Evolutionary conservation across 345 rosid genomes (phyloP), one percentile per base, ranked within the genome.

Genomic region (Bruguiera gymnorhiza): DNA sequence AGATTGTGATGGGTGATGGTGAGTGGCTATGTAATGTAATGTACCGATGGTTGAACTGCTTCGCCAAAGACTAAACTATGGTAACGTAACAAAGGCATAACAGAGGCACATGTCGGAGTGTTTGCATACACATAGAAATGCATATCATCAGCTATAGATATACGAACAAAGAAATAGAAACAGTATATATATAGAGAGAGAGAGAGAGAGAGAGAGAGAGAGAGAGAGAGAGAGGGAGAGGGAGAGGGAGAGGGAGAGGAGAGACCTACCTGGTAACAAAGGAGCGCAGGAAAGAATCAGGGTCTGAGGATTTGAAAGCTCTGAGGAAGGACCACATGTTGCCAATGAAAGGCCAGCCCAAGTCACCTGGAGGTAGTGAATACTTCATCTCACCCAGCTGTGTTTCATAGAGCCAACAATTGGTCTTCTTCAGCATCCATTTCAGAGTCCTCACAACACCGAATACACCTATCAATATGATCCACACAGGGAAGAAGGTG

Each of bases 301-400:
- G 97, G 58, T 88, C 79, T 15, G 62, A 16, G 62, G 93, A 77
- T 81, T 86, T 84, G 85, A 93, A 93, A 70, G 97, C 95, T 69
- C 80, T 71, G 54, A 93, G 96, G 70, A 90, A 93, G 51, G 93
- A 69, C 89, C 87, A 82, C 98, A 93, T 90, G 72, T 87, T 88
- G 66, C 97, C 98, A 7, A 90, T 78, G 81, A 88, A 68, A 66
- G 98, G 98, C 96, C 91, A 90, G 0, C 96, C 98, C 59, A 90
- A 55, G 74, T 93, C 95, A 20, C 98, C 95, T 1, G 98, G 97
- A 10, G 97, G 98, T 4, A 90, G 86, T 50, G 65, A 58, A 26
- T 76, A 69, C 71, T 53, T 78, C 39, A 62, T 78, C 71, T 83
- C 87, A 0, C 90, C 93, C 71, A 91, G 81, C 48, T 65, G 68